Evolutionary conservation across 2,329 filamentous ascomycete species (phyloP), one percentile per base, ranked within the genome.

Genomic region (Zarea fungicola): DNA sequence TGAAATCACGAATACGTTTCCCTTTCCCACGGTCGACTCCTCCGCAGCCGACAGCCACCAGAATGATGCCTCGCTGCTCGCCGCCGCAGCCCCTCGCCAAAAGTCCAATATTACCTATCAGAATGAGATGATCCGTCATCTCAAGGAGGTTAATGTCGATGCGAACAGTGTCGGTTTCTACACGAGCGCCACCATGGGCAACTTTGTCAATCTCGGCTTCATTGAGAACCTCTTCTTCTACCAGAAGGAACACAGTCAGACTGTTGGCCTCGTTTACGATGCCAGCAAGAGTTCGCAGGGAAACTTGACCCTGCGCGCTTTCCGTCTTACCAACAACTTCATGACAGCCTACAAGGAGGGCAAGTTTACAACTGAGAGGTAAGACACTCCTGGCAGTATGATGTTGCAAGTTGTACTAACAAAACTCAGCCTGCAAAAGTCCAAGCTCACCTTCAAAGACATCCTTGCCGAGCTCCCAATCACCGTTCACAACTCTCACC

Each of bases 121-220:
- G 74, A 85, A 83, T 57, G 93, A 99, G 71, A 97, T 97, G 92
- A 92, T 99, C 70, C 87, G 90, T 64, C 90, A 93, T 70, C 75
- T 97, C 55, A 87, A 92, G 68, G 93, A 97, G 72, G 93, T 99
- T 63, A 99, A 97, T 69, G 88, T 97, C 52, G 93, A 99, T 68
- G 93, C 93, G 57, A 96, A 97, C 77, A 95, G 89, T 63, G 89
- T 95, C 52, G 93, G 93, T 62, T 99, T 91, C 91, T 99, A 99
- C 75, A 96, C 90, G 52, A 96, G 90, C 74, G 89, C 91, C 55
- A 96, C 90, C 69, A 95, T 99, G 88, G 93, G 93, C 70, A 97
- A 96, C 78, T 97, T 97, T 61, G 80, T 97, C 77, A 96, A 91
- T 76, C 70, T 87, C 65, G 88, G 86, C 76, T 91, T 96, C 65